Conservation (phyloP, 192 early-diverging fungal species). For the Rhizophlyctis rosea region DNA sequence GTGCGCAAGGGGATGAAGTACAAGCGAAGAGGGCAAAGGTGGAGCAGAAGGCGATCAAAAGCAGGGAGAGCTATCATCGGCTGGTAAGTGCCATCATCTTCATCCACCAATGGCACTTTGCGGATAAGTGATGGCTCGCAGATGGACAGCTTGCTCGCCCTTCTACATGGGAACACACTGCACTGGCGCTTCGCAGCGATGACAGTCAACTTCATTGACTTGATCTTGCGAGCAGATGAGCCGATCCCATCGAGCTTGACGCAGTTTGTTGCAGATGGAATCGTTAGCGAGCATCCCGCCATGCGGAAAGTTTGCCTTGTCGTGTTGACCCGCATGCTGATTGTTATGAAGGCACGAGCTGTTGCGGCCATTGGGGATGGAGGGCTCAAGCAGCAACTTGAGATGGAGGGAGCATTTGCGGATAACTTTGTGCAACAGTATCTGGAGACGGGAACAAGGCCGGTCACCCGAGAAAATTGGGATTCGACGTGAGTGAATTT, state of each 20-base stretch:
- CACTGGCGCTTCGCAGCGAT: slow-evolving; percentile 85
- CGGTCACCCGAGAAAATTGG: too few species aligned
- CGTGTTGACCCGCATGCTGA: slow-evolving; percentile 57
- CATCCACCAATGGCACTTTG: too few species aligned
- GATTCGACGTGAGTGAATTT: too few species aligned
- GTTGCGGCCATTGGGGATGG: slow-evolving; percentile 17
- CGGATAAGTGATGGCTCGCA: too few species aligned
- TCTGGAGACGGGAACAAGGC: too few species aligned
- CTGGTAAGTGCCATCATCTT: too few species aligned
- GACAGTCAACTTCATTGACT: slow-evolving; percentile 76
- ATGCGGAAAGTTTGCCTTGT: slow-evolving; percentile 66
- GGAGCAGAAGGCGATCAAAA: background rate
- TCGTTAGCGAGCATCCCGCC: slow-evolving; percentile 70
- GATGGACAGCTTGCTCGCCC: slow-evolving; percentile 50
- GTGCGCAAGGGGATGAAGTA: too few species aligned
- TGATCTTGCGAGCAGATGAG: slow-evolving; percentile 59
- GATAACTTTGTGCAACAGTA: too few species aligned
- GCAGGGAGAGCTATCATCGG: background rate
- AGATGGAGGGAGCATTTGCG: too few species aligned
- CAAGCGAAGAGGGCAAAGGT: too few species aligned
- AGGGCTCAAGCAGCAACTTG: too few species aligned
- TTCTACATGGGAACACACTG: slow-evolving; percentile 56
- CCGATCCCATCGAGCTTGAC: slow-evolving; percentile 56
- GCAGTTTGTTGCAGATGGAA: slow-evolving; percentile 52
- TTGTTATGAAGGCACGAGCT: slow-evolving; percentile 70